These are phyloP conservation scores for Globisporangium heterothallicum DNA, from an alignment of 352 stramenopile species.

Conservation along the genomic window DNA sequence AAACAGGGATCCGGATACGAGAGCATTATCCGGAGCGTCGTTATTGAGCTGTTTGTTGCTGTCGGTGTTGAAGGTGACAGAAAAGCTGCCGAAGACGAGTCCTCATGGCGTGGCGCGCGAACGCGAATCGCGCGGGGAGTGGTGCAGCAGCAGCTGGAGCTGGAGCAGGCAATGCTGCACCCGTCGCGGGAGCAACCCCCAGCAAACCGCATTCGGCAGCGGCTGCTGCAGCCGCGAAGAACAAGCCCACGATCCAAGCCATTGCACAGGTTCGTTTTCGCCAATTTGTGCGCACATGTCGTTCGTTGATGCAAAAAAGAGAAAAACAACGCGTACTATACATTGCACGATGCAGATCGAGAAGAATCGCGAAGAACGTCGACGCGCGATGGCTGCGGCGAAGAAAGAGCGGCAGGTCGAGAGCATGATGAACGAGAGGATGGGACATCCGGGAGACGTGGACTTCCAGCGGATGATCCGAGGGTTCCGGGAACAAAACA, in stretches of 20 bases:
- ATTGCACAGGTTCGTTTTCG: conserved; percentile 39
- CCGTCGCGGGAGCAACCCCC: background rate
- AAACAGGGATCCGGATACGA: no score
- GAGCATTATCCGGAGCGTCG: background rate
- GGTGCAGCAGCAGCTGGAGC: background rate
- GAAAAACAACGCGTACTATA: no score
- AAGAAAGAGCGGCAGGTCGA: conserved; percentile 84
- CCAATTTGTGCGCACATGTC: background rate
- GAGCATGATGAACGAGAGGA: conserved; percentile 74
- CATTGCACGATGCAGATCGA: conserved; percentile 48
- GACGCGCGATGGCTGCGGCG: conserved; percentile 77
- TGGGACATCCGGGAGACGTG: conserved; percentile 81
- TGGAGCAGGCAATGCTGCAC: background rate
- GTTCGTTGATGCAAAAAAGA: no score
- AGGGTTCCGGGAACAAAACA: conserved; percentile 75
- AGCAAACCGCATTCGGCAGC: conserved; percentile 13
- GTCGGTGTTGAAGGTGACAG: conserved; percentile 6
- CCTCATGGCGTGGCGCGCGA: conserved; percentile 32
- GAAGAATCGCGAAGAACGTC: conserved; percentile 78
- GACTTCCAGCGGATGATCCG: conserved; percentile 92
- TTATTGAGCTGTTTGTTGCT: background rate
- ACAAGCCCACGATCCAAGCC: conserved; percentile 62
- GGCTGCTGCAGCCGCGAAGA: conserved; percentile 13
- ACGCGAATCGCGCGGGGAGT: conserved; percentile 13
- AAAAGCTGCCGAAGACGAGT: no score